Evolutionary conservation across 208 protist species (phyloP), one percentile per base, ranked within the genome.

Genomic region (Herpetomonas tarakana): DNA sequence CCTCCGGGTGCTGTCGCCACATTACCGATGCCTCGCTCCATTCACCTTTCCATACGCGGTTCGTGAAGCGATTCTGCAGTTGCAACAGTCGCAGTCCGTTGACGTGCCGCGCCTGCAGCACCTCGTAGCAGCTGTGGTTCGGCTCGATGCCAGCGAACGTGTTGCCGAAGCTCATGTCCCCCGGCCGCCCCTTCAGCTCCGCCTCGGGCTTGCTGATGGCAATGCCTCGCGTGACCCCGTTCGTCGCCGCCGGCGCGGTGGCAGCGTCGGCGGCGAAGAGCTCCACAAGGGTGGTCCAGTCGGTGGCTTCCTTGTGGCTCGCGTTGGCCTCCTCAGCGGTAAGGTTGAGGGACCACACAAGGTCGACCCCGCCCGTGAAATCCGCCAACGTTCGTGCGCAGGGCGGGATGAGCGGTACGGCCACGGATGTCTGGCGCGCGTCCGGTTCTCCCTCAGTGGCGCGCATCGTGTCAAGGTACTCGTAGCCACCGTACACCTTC

Each of bases 401-500:
- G 21, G 53, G 62, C 24, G 57, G 11, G 3, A 25, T 26, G 3
- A 18, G 25, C 3, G 22, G 45, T 7, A 7, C 21, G 29, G 39
- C 58, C 2, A 25, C 39, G 29, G 45, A 55, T 24, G 56, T 58
- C 21, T 52, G 58, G 6, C 21, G 44, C 11, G 31, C 28, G n/a
- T n/a, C n/a, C 54, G 27, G 55, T 51, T 18, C 53, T 14, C 55
- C n/a, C 25, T 68, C 60, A 25, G 66, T 19, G 58, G 74, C 52
- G 18, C 71, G 70, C 44, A 62, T 52, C 7, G 65, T 35, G 56
- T 92, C 80, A 11, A 96, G 41, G 2, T 71, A 66, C 30, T 90
- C 57, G 59, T 96, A 96, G 27, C 84, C 76, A 14, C 86, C 85
- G 66, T 92, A 62, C 38, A 94, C 35, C 68, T 96, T 96, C 9